Evolutionary conservation across 1,284 basidiomycete genomes (phyloP), one percentile per base, ranked within the genome.

Genomic region (Trichosporon asahii): DNA sequence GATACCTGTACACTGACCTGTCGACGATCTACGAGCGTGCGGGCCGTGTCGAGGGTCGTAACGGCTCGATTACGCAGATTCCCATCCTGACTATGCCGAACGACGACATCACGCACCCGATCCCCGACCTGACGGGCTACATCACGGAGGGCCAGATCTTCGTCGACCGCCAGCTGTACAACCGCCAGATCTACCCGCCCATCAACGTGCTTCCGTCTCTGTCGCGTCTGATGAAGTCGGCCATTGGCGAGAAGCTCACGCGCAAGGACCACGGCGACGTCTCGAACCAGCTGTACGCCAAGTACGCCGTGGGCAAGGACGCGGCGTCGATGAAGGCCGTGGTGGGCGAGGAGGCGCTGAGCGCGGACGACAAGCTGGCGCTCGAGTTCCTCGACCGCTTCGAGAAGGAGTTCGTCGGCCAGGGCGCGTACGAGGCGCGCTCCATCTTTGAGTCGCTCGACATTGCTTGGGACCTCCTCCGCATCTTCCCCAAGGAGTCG

Each of bases 21-120:
- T 93, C 97, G 70, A 98, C 96, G 27, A 95, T 99, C 81, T 99
- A 99, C 85, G 97, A 99, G 85, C 94, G 97, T 85, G 97, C 97
- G 64, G 97, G 97, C 70, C 95, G 97, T 83, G 97, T 99, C 64
- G 86, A 96, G 85, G 97, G 97, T 73, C 89, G 97, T 73, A 98
- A 98, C 85, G 97, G 97, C 64, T 98, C 95, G 61, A 99, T 99
- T 86, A 99, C 97, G 65, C 97, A 99, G 86, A 98, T 99, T 82
- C 97, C 97, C 69, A 99, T 99, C 80, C 88, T 99, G 74, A 99
- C 97, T 72, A 99, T 99, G 97, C 97, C 97, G 37, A 99, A 99
- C 86, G 97, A 99, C 85, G 95, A 99, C 88, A 99, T 99, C 84
- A 99, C 97, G 57, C 97, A 99, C 85, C 97, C 97, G 70, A 99